Percentiles rank a stretch among this genome's conserved stretches.
Evolutionary conservation across 441 rosid genomes (phyloP).

Genomic region (Mallotus repandus): DNA sequence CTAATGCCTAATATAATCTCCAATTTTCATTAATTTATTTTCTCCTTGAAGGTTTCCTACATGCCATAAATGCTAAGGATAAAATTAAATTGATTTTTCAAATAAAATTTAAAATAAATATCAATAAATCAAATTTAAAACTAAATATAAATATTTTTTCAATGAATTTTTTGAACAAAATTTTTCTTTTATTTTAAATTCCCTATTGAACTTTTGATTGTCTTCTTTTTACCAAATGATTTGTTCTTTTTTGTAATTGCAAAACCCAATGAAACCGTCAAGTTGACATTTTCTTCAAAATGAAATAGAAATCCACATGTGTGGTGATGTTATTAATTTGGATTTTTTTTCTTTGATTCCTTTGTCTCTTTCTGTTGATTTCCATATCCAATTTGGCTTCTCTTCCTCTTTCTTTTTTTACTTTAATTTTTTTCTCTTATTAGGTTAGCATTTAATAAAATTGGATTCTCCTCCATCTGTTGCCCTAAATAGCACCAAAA

Average conservation of each 20-base stretch:
- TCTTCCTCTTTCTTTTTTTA: not conserved
- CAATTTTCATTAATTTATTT: too few relatives aligned
- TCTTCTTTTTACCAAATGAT: constrained; percentile 3
- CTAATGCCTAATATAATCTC: too few relatives aligned
- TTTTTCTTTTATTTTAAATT: not conserved
- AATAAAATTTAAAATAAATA: too few relatives aligned
- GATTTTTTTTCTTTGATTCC: not conserved
- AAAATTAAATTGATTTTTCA: too few relatives aligned
- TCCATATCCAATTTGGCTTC: not conserved
- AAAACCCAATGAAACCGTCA: constrained; percentile 24
- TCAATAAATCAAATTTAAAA: too few relatives aligned
- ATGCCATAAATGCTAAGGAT: too few relatives aligned
- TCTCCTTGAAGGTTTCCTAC: too few relatives aligned
- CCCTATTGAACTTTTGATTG: not conserved
- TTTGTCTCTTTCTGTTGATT: constrained; percentile 6
- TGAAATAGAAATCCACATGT: constrained; percentile 17
- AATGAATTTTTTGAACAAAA: too few relatives aligned
- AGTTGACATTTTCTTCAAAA: constrained; percentile 8
- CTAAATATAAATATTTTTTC: too few relatives aligned
- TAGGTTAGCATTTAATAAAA: not conserved
- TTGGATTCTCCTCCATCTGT: not conserved
- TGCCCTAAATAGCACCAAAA: not conserved
- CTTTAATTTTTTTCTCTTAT: not conserved
- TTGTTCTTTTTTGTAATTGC: not conserved
- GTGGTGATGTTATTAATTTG: constrained; percentile 14